phyloP scores from a whole-genome alignment of 306 rosid genomes.

The Quercus cerris region DNA sequence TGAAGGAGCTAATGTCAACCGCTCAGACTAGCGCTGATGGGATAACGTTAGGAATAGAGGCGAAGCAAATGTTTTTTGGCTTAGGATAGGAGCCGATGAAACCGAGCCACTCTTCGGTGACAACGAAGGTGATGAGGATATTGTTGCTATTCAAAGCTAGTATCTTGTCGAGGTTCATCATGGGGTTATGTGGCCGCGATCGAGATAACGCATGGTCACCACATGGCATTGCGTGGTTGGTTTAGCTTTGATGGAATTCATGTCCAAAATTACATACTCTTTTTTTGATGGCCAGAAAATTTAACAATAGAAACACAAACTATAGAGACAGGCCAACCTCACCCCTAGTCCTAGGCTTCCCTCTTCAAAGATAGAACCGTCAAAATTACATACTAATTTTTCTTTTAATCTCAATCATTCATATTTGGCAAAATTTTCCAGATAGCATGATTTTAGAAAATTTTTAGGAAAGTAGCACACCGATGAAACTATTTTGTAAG shows the following conservation, averaged over 20 bases:
- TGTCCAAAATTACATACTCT: not conserved
- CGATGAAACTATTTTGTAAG: too few species aligned
- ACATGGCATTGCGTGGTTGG: conserved; percentile 12
- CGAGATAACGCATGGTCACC: conserved; percentile 43
- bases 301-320: too few species aligned
- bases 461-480: too few species aligned
- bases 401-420: too few species aligned
- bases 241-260: not conserved
- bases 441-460: too few species aligned
- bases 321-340: too few species aligned
- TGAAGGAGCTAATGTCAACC: not conserved
- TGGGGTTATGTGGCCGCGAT: conserved; percentile 45
- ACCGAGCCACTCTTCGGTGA: conserved; percentile 30
- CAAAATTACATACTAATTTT: too few species aligned
- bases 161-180: conserved; percentile 33
- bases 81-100: too few species aligned
- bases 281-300: too few species aligned
- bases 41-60: conserved; percentile 29
- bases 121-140: conserved; percentile 12
- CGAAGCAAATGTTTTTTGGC: conserved; percentile 25
- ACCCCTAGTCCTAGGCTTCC: too few species aligned
- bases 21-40: conserved; percentile 16
- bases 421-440: too few species aligned
- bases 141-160: not conserved
- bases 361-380: too few species aligned